Conservation (phyloP, 2,329 filamentous ascomycete genomes). For the Bimuria novae-zelandiae region DNA sequence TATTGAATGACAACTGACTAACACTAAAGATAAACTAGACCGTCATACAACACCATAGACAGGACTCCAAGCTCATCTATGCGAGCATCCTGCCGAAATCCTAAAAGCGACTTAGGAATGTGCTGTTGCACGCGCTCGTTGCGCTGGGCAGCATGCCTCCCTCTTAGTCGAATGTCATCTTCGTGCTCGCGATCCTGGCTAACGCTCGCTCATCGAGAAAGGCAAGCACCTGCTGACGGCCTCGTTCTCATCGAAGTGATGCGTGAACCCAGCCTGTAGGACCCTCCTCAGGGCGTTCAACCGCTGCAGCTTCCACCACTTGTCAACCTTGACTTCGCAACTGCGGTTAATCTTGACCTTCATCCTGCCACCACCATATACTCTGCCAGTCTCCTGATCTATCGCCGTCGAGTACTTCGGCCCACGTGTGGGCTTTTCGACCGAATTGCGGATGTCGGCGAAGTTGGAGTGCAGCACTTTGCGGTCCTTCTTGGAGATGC, state of each 20-base stretch:
- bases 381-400: constrained; percentile 62
- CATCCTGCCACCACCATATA: constrained; percentile 64
- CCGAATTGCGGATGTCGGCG: constrained; percentile 66
- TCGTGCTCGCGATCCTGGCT: background rate
- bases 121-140: background rate
- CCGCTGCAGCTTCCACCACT: constrained; percentile 74
- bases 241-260: constrained; percentile 46
- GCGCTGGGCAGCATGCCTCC: background rate
- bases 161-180: background rate
- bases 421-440: constrained; percentile 69
- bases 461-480: constrained; percentile 70
- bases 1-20: background rate
- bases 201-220: constrained; percentile 33
- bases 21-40: background rate
- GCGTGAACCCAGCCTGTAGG: constrained; percentile 53
- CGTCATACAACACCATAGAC: background rate
- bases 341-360: constrained; percentile 62
- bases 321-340: constrained; percentile 67
- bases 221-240: constrained; percentile 38
- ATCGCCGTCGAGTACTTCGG: constrained; percentile 69
- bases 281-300: constrained; percentile 65
- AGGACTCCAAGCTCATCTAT: background rate
- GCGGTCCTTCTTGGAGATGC: constrained; percentile 68
- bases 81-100: background rate
- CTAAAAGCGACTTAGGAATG: background rate